phyloP scores from a whole-genome alignment of 805 yeast genomes.

The Metschnikowia colocasiae region DNA sequence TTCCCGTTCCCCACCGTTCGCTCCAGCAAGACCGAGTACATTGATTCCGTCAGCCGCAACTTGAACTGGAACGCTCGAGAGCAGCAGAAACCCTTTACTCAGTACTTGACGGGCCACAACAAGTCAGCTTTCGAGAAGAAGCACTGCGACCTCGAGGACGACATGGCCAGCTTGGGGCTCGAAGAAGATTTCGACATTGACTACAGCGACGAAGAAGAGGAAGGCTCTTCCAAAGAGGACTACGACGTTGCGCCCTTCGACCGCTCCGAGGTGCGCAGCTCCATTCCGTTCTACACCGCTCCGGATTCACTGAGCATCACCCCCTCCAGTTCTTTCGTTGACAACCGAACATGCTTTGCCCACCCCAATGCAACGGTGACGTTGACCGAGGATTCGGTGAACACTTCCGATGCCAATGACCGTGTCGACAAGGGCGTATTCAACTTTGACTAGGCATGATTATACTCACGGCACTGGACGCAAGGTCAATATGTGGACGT shows the following conservation, averaged over 20 bases:
- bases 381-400: slow-evolving; percentile 13
- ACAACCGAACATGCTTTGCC: slow-evolving; percentile 39
- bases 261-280: slow-evolving; percentile 20
- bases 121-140: slow-evolving; percentile 28
- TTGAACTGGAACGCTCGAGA: slow-evolving; percentile 93
- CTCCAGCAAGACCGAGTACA: slow-evolving; percentile 66
- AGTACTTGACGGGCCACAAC: slow-evolving; percentile 55
- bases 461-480: too few species aligned
- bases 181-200: slow-evolving; percentile 36
- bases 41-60: slow-evolving; percentile 81
- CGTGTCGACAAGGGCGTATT: slow-evolving; percentile 1
- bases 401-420: slow-evolving; percentile 8
- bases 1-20: slow-evolving; percentile 93
- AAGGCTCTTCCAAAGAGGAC: slow-evolving; percentile 8
- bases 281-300: slow-evolving; percentile 27
- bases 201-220: slow-evolving; percentile 25
- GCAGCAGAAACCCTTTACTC: slow-evolving; percentile 76
- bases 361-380: slow-evolving; percentile 41
- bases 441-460: neutral
- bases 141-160: slow-evolving; percentile 14
- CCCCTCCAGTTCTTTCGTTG: slow-evolving; percentile 26
- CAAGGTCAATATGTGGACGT: too few species aligned
- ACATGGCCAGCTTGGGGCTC: slow-evolving; percentile 11
- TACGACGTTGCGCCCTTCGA: neutral
- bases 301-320: slow-evolving; percentile 31